Evolutionary conservation across 768 basidiomycete species (phyloP).

Genomic region (Lentinula aciculospora): DNA sequence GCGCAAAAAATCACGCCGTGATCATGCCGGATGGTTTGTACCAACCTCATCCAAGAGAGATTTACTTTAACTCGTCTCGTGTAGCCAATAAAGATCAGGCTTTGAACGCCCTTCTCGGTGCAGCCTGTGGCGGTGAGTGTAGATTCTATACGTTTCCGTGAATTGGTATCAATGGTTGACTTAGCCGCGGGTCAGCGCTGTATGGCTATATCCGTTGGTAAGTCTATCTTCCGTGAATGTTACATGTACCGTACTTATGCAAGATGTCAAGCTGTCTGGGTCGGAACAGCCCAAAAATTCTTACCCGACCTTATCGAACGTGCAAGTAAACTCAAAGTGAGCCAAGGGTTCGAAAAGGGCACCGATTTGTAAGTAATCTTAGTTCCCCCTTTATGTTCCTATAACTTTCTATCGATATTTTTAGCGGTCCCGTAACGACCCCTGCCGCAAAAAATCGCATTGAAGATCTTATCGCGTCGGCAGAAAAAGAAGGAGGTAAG

Average conservation of each 20-base stretch:
- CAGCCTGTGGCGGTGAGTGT: slow-evolving; percentile 79
- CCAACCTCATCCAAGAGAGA: neutral
- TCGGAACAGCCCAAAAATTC: slow-evolving; percentile 78
- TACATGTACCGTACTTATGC: neutral
- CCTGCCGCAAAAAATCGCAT: slow-evolving; percentile 79
- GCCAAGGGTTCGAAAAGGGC: slow-evolving; percentile 84
- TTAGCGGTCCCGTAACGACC: slow-evolving; percentile 75
- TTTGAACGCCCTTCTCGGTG: slow-evolving; percentile 87
- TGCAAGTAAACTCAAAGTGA: slow-evolving; percentile 73
- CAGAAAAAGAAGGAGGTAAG: slow-evolving; percentile 74
- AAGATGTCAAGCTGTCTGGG: slow-evolving; percentile 57
- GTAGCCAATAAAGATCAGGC: slow-evolving; percentile 91
- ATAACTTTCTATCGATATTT: neutral
- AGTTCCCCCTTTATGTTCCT: neutral
- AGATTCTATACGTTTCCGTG: neutral
- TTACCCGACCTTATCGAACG: slow-evolving; percentile 83
- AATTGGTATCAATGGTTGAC: slow-evolving; percentile 1
- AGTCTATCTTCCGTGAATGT: slow-evolving; percentile 15
- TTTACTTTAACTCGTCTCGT: neutral
- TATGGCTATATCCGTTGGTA: slow-evolving; percentile 93
- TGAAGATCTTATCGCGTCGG: slow-evolving; percentile 65
- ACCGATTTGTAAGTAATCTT: slow-evolving; percentile 61
- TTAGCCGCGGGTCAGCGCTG: slow-evolving; percentile 93
- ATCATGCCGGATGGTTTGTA: slow-evolving; percentile 84
- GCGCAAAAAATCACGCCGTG: slow-evolving; percentile 96